Evolutionary conservation across 257 asterid species (phyloP), one percentile per base, ranked within the genome.

Genomic region (Petrea volubilis): DNA sequence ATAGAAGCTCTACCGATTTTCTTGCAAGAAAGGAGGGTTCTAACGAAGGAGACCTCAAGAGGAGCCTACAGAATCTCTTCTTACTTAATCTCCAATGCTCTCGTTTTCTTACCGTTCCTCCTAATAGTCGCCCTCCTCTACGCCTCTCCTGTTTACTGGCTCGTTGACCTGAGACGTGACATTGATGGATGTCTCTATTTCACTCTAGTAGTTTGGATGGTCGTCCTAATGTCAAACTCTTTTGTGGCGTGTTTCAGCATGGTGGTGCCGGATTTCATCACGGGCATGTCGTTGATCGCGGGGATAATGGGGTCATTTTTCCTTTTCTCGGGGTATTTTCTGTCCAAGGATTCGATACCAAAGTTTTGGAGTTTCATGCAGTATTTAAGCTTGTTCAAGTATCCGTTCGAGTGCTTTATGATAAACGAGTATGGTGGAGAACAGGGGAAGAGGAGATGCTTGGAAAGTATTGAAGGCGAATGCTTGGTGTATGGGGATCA

Each of bases 1-100:
- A 88, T 91, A 5, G 97, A 93, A 81, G 96, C 96, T n/a, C 83
- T 93, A 5, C 96, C 93, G 0, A 80, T 93, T 66, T 88, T 93
- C 87, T 58, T 93, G 55, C 90, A 85, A 73, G 98, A 90, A 66
- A 84, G 88, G 72, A 79, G 78, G 74, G 82, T 93, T 15, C 61
- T 88, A 27, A 78, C 67, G 84, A 76, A 89, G 33, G 97, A 93
- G 72, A 88, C 93, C 15, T 84, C 96, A 5, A 70, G 91, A 36
- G 93, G 97, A 41, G 97, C 89, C 51, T 90, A 93, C 64, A 75
- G 97, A 55, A 70, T 88, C 49, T 90, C 88, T 17, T 88, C 98
- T 21, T 90, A 90, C 78, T 52, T 84, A 24, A 73, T 88, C 9
- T 81, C 96, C 2, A 90, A 87, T 79, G 68, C 93, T 11, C 15